Base-by-base conservation (phyloP, 164 flowering plant genomes). In the Hamamelis virginiana region DNA sequence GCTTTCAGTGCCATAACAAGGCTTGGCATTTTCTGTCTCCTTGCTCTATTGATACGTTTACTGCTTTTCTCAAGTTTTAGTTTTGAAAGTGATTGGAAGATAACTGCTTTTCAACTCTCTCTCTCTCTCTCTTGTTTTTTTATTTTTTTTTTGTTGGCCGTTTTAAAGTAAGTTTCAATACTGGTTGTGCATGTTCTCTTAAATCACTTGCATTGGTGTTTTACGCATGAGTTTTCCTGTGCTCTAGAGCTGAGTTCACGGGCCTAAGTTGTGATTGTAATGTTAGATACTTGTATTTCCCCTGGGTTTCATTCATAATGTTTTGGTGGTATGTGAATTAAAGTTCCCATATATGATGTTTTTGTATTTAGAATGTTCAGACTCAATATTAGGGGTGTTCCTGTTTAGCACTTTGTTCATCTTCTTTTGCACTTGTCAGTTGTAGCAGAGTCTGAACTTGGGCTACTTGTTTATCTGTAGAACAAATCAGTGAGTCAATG, bases 1-100 rank as follows among this genome's bases (percentile, higher is more conserved):
- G 1, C 27, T 9, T 14, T 38, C 3, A 41, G 21, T 15, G 43
- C 25, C 33, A 16, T 59, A 4, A 33, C 44, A 18, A 45, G 27
- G 28, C 66, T n/a, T 44, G 50, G n/a, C n/a, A 64, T 64, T 44
- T 50, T 10, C 56, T 26, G 19, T 64, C 28, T 52, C 22, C 12
- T 63, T 21, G 27, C n/a, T 25, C 33, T 11, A 52, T 63, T 18
- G 64, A 18, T 38, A n/a, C n/a, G 21, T 14, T 38, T 33, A 5
- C 9, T 4, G 8, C 18, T 57, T 15, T 27, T 50, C 27, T 57
- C 21, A 27, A 13, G 18, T 26, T 16, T 25, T 11, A 8, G 5
- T 12, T 22, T 23, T 57, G 9, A 59, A 16, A 9, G 16, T 3
- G n/a, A 16, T n/a, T 18, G 26, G 1, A 12, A 28, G 16, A 18